Conservation (phyloP, 139 green algal species). For the Trebouxia sp. region DNA sequence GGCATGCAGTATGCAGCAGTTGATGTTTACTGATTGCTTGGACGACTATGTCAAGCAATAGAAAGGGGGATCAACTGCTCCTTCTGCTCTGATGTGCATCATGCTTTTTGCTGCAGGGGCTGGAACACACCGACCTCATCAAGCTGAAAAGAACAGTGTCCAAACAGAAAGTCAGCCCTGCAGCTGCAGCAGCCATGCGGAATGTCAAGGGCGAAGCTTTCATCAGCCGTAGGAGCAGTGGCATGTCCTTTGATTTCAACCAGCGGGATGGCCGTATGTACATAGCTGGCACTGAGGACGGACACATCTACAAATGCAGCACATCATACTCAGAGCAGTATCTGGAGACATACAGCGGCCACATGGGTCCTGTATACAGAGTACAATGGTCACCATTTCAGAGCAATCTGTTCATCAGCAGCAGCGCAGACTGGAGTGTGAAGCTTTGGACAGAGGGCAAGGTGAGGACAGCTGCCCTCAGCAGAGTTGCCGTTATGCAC, state of each 20-base stretch:
- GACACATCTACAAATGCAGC: constrained; percentile 83
- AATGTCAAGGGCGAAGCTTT: constrained; percentile 63
- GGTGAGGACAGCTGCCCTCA: not conserved
- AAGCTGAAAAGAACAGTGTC: constrained; percentile 71
- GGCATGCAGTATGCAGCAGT: too few relatives aligned
- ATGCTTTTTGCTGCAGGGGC: constrained; percentile 48
- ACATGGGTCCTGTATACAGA: constrained; percentile 79
- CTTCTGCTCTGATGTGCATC: too few relatives aligned
- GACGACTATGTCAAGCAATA: too few relatives aligned
- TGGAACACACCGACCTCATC: constrained; percentile 83
- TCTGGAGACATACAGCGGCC: constrained; percentile 73
- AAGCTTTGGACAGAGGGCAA: constrained; percentile 73
- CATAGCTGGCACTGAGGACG: constrained; percentile 80
- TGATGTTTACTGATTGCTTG: too few relatives aligned
- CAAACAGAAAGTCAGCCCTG: constrained; percentile 15
- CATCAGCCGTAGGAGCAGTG: constrained; percentile 72
- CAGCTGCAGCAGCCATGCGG: constrained; percentile 15
- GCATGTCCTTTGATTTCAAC: constrained; percentile 86
- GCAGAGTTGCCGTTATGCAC: not conserved
- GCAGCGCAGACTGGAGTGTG: constrained; percentile 80
- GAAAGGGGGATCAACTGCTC: too few relatives aligned
- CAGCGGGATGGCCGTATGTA: constrained; percentile 19
- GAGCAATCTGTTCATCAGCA: constrained; percentile 70
- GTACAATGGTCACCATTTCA: constrained; percentile 79
- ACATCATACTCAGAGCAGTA: constrained; percentile 84